These are phyloP conservation scores for Betula pendula DNA, from an alignment of 306 rosid genomes.

Conservation along the genomic window DNA sequence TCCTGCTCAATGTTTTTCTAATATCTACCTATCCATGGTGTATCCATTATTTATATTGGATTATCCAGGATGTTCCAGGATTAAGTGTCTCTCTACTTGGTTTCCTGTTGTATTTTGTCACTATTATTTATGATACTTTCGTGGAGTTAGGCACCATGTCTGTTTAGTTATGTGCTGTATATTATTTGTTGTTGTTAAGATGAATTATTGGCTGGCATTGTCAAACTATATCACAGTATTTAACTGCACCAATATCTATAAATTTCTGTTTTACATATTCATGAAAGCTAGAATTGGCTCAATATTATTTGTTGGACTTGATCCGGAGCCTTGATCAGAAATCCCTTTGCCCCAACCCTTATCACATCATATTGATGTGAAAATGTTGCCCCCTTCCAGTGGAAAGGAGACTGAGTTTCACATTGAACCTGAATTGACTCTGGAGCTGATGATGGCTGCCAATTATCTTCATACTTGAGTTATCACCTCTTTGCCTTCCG, in stretches of 20 bases:
- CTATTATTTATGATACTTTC: not conserved
- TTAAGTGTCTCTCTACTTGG: not conserved
- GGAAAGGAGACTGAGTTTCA: constrained; percentile 91
- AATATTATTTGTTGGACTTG: constrained; percentile 1
- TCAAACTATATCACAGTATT: not conserved
- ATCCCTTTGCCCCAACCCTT: not conserved
- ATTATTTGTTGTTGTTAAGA: not conserved
- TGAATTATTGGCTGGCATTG: not conserved
- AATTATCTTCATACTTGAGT: constrained; percentile 83
- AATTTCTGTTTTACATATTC: constrained; percentile 2
- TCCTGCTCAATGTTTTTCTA: not conserved
- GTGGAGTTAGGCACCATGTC: not conserved
- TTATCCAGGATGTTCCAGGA: not conserved
- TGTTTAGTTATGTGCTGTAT: not conserved
- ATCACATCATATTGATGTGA: constrained; percentile 11
- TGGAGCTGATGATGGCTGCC: constrained; percentile 97
- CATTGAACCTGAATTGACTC: constrained; percentile 84
- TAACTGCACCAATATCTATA: not conserved
- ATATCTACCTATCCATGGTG: too few relatives aligned
- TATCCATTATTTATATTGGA: not conserved
- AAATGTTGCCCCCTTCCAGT: constrained; percentile 39
- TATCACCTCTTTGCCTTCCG: constrained; percentile 20
- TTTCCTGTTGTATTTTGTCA: not conserved
- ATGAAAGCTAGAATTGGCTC: not conserved
- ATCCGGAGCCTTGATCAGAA: not conserved